Evolutionary conservation across 495 filamentous ascomycete species (phyloP), one percentile per base, ranked within the genome.

Genomic region (Pyrenula aspistea): DNA sequence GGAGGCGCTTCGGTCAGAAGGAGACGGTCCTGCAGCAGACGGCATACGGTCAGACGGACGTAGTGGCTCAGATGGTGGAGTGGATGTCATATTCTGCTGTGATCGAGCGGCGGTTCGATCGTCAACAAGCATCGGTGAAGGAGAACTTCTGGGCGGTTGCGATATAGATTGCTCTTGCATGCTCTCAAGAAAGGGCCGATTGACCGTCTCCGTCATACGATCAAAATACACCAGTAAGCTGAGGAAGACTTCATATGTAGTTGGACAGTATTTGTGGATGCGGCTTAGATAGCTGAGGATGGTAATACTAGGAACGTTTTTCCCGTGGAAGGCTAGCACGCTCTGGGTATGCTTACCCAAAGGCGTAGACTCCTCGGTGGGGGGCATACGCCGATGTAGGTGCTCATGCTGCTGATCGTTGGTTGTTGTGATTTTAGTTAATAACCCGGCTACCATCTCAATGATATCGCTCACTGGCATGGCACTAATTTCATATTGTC

Each of bases 391-490:
- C 53, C 84, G 74, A 66, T 90, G 85, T 36, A 88, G 62, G 58
- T 85, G 79, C 64, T 96, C 90, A 70, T 96, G 90, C 62, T 96
- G 92, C 31, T 83, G 74, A 66, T 99, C 93, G 66, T 99, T 99
- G 54, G 93, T 96, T 1, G 89, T 91, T 2, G 93, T 96, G 60
- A 99, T 99, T 70, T 97, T 97, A 10, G 94, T 96, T 57, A 99
- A 75, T 47, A 99, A 83, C n/a, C 89, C 92, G 2, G 93, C 93
- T 4, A 99, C 94, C 94, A 99, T 99, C 70, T 99, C 94, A 70
- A 99, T 99, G 62, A 99, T 91, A 61, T 99, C 94, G 54, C 82
- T 80, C 59, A 97, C 93, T 53, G 94, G 92, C 93, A 99, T 99
- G 54, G 83, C 86, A 70, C 91, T 96, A 60, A 99, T 97, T 69